Evolutionary conservation across 805 yeast species (phyloP).

Genomic region (Candida peoriensis): DNA sequence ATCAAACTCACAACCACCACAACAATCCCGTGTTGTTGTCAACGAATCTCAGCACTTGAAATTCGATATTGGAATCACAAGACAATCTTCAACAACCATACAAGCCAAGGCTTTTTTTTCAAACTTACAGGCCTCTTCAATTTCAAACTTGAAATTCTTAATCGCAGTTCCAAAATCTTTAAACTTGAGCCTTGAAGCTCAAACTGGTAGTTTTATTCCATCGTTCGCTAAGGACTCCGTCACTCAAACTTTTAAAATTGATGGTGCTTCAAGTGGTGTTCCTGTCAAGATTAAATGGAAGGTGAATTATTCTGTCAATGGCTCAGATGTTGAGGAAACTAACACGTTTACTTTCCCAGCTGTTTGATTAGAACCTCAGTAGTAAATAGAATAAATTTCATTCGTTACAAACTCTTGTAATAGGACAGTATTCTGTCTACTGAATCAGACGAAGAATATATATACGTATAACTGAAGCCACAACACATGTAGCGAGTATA

Average conservation of each 20-base stretch:
- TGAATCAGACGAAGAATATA: no score
- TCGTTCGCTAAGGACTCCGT: constrained; percentile 45
- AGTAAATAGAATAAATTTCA: no score
- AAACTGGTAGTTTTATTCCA: constrained; percentile 48
- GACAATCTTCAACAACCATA: constrained; percentile 33
- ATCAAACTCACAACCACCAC: constrained; percentile 12
- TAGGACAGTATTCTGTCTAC: no score
- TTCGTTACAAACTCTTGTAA: no score
- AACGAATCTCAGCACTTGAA: constrained; percentile 42
- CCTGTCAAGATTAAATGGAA: constrained; percentile 76
- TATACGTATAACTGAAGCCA: no score
- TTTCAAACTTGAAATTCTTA: constrained; percentile 51
- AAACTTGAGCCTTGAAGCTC: constrained; percentile 55
- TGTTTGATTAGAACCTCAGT: no score
- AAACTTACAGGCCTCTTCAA: constrained; percentile 39
- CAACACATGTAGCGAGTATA: no score
- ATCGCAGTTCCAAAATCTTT: constrained; percentile 69
- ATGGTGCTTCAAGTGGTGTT: constrained; percentile 28
- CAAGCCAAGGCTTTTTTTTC: constrained; percentile 46
- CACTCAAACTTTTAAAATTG: constrained; percentile 44
- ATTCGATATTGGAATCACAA: constrained; percentile 40
- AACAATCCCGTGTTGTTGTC: constrained; percentile 26
- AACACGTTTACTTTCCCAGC: constrained; percentile 44
- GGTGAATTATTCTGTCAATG: constrained; percentile 46
- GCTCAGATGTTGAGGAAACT: constrained; percentile 46